Evolutionary conservation across 371 early-diverging fungal genomes (phyloP).

Genomic region (Synchytrium microbalum): DNA sequence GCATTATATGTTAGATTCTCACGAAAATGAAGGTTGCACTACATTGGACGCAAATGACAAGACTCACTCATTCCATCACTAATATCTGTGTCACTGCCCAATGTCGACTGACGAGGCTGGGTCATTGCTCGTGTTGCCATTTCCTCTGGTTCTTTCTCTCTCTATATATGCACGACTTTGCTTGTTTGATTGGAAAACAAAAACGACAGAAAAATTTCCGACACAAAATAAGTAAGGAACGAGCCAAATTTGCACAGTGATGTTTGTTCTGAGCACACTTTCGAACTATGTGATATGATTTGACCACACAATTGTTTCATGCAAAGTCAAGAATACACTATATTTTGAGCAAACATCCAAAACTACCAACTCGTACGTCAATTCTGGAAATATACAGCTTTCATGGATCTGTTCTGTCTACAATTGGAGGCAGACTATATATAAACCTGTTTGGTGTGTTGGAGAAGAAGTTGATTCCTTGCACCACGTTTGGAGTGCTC

Average conservation of each 20-base stretch:
- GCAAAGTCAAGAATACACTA: too few relatives aligned
- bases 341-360: too few relatives aligned
- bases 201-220: too few relatives aligned
- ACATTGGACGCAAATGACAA: too few relatives aligned
- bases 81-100: background rate
- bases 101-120: background rate
- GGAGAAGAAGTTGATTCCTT: background rate
- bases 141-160: background rate
- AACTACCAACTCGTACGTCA: too few relatives aligned
- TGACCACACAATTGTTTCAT: too few relatives aligned
- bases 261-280: too few relatives aligned
- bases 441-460: background rate
- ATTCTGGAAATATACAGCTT: too few relatives aligned
- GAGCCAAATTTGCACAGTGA: too few relatives aligned
- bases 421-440: slow-evolving; percentile 1
- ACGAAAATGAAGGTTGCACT: background rate
- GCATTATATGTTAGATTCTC: background rate
- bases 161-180: background rate
- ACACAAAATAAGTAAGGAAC: too few relatives aligned
- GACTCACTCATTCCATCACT: slow-evolving; percentile 2
- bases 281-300: too few relatives aligned
- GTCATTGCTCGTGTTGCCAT: background rate
- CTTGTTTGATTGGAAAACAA: too few relatives aligned
- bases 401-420: background rate
- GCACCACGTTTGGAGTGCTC: background rate